phyloP scores from a whole-genome alignment of 2,329 filamentous ascomycete genomes.

The Talaromyces sp. region DNA sequence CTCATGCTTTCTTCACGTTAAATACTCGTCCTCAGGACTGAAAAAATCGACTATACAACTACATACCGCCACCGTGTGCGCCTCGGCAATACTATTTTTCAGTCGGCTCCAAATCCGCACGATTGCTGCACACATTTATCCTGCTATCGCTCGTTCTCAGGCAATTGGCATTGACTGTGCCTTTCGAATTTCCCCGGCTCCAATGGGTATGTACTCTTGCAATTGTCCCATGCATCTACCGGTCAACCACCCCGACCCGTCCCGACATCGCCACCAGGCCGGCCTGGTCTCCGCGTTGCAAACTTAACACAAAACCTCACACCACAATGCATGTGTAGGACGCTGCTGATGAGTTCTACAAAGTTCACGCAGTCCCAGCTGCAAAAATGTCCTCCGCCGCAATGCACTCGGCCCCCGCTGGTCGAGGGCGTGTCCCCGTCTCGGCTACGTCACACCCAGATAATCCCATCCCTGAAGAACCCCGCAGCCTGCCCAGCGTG shows the following conservation, averaged over 20 bases:
- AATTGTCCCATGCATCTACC: neutral
- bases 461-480: constrained; percentile 45
- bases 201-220: neutral
- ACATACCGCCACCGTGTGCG: neutral
- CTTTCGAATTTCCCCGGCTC: neutral
- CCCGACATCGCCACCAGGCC: neutral
- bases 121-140: neutral
- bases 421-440: constrained; percentile 21
- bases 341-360: neutral
- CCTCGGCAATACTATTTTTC: neutral
- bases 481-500: constrained; percentile 29
- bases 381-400: neutral
- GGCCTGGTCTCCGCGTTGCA: neutral
- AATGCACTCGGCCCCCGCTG: neutral
- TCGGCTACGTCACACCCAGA: constrained; percentile 42
- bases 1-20: neutral
- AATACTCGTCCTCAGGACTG: neutral
- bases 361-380: neutral
- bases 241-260: too few species aligned
- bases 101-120: neutral
- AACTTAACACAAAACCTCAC: neutral
- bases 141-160: neutral
- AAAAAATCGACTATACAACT: neutral
- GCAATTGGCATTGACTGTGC: neutral
- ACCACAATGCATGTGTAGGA: neutral